Evolutionary conservation across 257 asterid genomes (phyloP).

Genomic region (Nicotiana otophora): DNA sequence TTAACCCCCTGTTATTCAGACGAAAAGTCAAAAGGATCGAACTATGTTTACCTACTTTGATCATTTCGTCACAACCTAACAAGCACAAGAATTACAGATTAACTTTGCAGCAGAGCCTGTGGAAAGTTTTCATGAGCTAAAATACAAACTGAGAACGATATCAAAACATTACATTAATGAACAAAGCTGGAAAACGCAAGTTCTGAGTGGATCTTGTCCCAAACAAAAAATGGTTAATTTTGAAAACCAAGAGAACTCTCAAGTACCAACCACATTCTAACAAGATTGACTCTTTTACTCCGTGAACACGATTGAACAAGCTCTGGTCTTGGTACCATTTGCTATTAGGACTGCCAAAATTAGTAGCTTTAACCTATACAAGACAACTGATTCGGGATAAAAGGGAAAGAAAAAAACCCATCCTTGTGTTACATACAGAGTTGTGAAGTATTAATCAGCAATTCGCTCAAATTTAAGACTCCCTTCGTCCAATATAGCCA

Average conservation of each 20-base stretch:
- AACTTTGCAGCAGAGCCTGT: background rate
- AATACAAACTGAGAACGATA: background rate
- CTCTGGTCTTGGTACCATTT: background rate
- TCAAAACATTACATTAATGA: background rate
- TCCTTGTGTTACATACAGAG: background rate
- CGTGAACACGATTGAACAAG: background rate
- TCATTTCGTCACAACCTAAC: background rate
- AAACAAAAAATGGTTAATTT: background rate
- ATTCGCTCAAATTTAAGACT: conserved; percentile 48
- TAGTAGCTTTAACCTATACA: conserved; percentile 3
- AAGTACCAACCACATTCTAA: background rate
- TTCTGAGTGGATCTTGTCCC: background rate
- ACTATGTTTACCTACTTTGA: background rate
- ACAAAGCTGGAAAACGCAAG: background rate
- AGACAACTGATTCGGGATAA: background rate
- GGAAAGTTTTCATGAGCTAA: background rate
- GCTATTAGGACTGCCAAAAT: background rate
- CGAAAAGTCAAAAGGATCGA: background rate
- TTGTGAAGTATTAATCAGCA: conserved; percentile 5
- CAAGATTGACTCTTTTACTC: background rate
- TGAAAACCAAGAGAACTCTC: background rate
- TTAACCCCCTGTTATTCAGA: background rate
- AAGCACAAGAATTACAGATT: background rate
- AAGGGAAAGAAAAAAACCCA: background rate
- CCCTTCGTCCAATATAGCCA: conserved; percentile 55